Conservation (phyloP, 2,329 filamentous ascomycete species). For the Neonectria faginata region DNA sequence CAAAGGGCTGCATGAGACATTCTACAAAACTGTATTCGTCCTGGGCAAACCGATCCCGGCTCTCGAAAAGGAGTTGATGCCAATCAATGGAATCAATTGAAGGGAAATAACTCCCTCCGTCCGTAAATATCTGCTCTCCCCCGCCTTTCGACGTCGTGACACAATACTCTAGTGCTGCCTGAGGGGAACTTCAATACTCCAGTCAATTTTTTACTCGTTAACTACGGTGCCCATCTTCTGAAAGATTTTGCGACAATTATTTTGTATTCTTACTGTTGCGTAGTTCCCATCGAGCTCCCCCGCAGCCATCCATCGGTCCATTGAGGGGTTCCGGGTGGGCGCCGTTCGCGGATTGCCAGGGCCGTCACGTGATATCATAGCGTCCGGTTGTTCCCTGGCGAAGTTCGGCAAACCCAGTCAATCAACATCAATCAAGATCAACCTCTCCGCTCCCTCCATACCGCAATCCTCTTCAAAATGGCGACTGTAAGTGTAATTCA, state of each 20-base stretch:
- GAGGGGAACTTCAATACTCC: background rate
- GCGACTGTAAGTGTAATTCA: conserved; percentile 70
- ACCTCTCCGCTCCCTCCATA: conserved; percentile 61
- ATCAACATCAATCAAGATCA: conserved; percentile 61
- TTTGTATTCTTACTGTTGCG: background rate
- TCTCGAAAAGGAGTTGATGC: conserved; percentile 45
- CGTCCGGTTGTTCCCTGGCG: conserved; percentile 49
- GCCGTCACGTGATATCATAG: conserved; percentile 50
- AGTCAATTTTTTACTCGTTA: too few relatives aligned
- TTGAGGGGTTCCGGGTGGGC: conserved; percentile 41
- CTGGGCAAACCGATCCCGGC: conserved; percentile 40
- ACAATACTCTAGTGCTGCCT: background rate
- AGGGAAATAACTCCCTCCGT: conserved; percentile 38
- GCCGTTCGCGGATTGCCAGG: conserved; percentile 29
- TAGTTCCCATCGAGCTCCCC: conserved; percentile 3
- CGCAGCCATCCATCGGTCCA: conserved; percentile 15
- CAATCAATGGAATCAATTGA: conserved; percentile 45
- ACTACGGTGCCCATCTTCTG: too few relatives aligned
- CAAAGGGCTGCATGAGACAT: conserved; percentile 38
- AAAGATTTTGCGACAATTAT: background rate
- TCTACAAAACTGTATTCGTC: conserved; percentile 48
- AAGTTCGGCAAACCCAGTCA: conserved; percentile 58
- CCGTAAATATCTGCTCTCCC: conserved; percentile 20
- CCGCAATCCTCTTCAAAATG: conserved; percentile 69
- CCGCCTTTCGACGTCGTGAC: background rate